Base-by-base conservation (phyloP, 495 filamentous ascomycete genomes). In the Daldinia concentrica region DNA sequence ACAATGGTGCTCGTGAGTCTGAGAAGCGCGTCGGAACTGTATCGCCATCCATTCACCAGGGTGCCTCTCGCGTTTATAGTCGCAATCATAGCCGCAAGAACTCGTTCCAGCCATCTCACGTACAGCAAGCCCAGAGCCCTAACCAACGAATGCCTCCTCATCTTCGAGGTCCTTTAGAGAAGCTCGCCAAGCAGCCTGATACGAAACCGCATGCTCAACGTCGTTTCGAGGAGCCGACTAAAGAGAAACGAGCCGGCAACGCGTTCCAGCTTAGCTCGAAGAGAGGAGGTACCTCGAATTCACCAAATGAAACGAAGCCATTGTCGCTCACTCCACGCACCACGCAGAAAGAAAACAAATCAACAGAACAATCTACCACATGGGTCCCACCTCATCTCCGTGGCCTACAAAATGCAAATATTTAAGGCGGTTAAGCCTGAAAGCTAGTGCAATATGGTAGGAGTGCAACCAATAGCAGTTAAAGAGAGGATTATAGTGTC, bases 321-420 rank as follows among this genome's bases (percentile, higher is more conserved):
- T 12, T 11, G 12, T 24, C 43, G 12, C 36, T 17, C 17, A 39
- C 45, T 27, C 45, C 6, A 19, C 60, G 3, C n/a, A 32, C n/a
- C 14, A 11, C 12, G 6, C 32, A 51, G 27, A 22, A 41, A 17
- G 39, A 37, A 3, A 4, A 14, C 11, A n/a, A 39, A 14, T 11
- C 37, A 1, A 29, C 24, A 6, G 14, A 15, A 6, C 19, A 39
- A 22, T 4, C 27, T 24, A 24, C 14, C 0, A 4, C 11, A 22
- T 39, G 26, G 30, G 15, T 63, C 22, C 48, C 60, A 6, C 60
- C 60, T 3, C 60, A 63, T 22, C 22, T 62, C 34, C 76, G 74
- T 24, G 48, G 62, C 5, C 37, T 48, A 30, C 4, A 17, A 2
- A 26, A 30, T 6, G 4, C 4, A 30, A 24, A 30, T 17, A 24